Evolutionary conservation across 768 basidiomycete genomes (phyloP), one percentile per base, ranked within the genome.

Genomic region (Pilatotrama ljubarskyi): DNA sequence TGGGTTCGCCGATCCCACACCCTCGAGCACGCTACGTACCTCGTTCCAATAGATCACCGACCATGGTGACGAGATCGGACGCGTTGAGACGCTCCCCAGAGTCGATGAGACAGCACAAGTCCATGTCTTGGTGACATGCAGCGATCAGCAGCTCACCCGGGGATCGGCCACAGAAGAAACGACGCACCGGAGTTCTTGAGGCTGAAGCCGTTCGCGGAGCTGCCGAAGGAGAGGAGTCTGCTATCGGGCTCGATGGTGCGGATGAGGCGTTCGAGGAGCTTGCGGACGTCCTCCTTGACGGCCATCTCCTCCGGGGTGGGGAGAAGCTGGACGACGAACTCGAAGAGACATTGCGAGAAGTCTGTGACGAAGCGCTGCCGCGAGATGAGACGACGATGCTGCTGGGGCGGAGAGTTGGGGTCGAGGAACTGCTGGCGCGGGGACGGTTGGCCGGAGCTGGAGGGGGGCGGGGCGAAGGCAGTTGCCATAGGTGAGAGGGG

Each of bases 171-270:
- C 36, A 8, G 17, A 24, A 29, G 18, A 26, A 35, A 22, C 15
- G 29, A 51, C 70, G 41, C 52, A 91, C 95, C 95, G 62, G 94
- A 96, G 77, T 98, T 97, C 66, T 94, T 84, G 68, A 98, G 84
- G 72, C 93, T 95, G 79, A 98, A 96, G 59, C 95, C 95, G 70
- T 98, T 98, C 11, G 95, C 95, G 37, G 93, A 97, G 71, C 93
- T 95, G 35, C 96, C 96, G 72, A 99, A 99, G 57, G 94, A 93
- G 66, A 96, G 75, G 66, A 99, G 78, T 53, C 92, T 86, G 64
- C 91, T 91, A 67, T 93, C 84, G 43, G 95, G 95, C 73, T 95
- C 92, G 75, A 99, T 92, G 44, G 92, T 95, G 71, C 92, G 85
- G 72, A 96, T 96, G 75, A 99, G 86, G 67, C 92, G 84, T 78